Evolutionary conservation across 345 rosid species (phyloP).

Genomic region (Citrus reticulata): DNA sequence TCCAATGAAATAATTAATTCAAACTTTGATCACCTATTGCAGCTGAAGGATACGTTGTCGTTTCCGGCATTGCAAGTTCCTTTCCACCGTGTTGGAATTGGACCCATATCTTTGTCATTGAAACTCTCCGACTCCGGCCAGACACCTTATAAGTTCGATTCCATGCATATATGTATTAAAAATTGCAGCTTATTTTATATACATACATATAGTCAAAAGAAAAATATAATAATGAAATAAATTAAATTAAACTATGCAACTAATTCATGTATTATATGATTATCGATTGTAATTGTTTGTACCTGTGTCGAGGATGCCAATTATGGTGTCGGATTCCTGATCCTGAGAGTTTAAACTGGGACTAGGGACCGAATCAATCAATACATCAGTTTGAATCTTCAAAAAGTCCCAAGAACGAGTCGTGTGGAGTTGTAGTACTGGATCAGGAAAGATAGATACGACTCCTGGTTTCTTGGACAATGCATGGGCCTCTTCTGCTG

Average conservation of each 20-base stretch:
- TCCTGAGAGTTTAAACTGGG: slow-evolving; percentile 30
- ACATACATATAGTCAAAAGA: no score
- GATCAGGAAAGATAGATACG: slow-evolving; percentile 69
- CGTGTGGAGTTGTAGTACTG: slow-evolving; percentile 62
- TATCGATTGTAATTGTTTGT: not conserved
- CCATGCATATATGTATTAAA: not conserved
- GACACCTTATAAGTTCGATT: slow-evolving; percentile 38
- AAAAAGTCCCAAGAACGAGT: slow-evolving; percentile 97
- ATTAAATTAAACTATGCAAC: no score
- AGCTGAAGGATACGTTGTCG: slow-evolving; percentile 47
- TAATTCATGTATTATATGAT: no score
- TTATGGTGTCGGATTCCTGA: slow-evolving; percentile 39
- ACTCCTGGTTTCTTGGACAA: slow-evolving; percentile 59
- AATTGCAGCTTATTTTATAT: not conserved
- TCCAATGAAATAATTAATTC: no score
- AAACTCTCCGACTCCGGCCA: slow-evolving; percentile 94
- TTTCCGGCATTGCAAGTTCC: slow-evolving; percentile 56
- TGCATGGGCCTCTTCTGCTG: slow-evolving; percentile 59
- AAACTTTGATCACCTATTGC: slow-evolving; percentile 47
- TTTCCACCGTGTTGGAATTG: slow-evolving; percentile 64
- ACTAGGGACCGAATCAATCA: slow-evolving; percentile 37
- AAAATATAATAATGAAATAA: no score
- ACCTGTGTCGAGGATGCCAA: slow-evolving; percentile 82
- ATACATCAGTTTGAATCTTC: slow-evolving; percentile 49
- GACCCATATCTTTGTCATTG: slow-evolving; percentile 54